Evolutionary conservation across 1,284 basidiomycete genomes (phyloP).

Genomic region (Tilletia indica): DNA sequence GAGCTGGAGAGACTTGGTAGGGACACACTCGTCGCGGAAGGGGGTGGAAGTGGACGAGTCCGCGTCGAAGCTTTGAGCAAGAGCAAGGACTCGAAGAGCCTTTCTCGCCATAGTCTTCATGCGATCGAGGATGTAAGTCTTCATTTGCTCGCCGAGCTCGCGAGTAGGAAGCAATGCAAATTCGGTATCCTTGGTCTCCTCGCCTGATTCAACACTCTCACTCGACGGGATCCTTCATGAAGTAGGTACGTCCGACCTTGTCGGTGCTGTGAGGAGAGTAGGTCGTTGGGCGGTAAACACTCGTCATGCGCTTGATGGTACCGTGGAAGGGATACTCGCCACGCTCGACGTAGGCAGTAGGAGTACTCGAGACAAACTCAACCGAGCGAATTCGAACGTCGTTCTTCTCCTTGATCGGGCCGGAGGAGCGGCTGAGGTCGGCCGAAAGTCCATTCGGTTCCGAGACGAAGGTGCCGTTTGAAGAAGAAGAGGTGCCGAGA

Average conservation of each 20-base stretch:
- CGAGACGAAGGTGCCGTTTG: not conserved
- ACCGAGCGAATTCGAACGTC: constrained; percentile 22
- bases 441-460: not conserved
- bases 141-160: constrained; percentile 36
- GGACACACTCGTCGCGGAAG: constrained; percentile 30
- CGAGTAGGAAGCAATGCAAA: constrained; percentile 3
- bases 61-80: constrained; percentile 41
- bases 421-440: not conserved
- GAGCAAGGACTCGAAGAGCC: constrained; percentile 51
- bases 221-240: constrained; percentile 56
- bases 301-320: constrained; percentile 53
- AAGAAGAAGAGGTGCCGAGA: constrained; percentile 10
- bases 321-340: constrained; percentile 53
- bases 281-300: constrained; percentile 26
- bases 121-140: constrained; percentile 38
- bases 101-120: constrained; percentile 50
- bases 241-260: constrained; percentile 27
- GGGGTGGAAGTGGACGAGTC: not conserved
- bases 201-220: constrained; percentile 21
- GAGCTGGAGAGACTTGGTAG: constrained; percentile 24
- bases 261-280: constrained; percentile 19
- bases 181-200: not conserved
- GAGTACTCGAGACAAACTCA: constrained; percentile 27
- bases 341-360: constrained; percentile 28
- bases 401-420: constrained; percentile 11